Base-by-base conservation (phyloP, 2,329 filamentous ascomycete species). In the Colletotrichum lindemuthianum region DNA sequence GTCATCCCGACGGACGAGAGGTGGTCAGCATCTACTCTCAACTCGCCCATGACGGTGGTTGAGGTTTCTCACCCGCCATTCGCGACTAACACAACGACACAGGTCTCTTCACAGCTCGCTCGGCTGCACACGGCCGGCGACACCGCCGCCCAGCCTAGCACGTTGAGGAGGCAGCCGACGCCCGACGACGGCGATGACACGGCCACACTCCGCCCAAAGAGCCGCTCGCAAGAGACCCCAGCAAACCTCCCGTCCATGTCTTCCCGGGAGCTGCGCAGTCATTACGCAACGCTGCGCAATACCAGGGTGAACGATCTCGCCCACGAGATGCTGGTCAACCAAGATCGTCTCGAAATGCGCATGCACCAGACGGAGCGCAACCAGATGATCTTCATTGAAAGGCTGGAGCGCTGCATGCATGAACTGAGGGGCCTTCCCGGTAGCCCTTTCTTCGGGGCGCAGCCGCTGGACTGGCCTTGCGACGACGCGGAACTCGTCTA, bases 1-100 rank as follows among this genome's bases (percentile, higher is more conserved):
- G 68, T 80, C n/a, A 66, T 76, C 24, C 78, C 65, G 4, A 53
- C 45, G 12, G 65, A 61, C 11, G 65, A 68, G 47, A 57, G 65
- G 37, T 67, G 67, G 60, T 68, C 67, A 12, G 60, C 53, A 32
- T 65, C 67, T 3, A 65, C 67, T 10, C 53, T 65, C 33, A 60
- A 60, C 24, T 65, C 60, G 13, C 60, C 60, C 3, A 48, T 54
- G 36, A 61, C 61, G 1, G 56, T 60, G 11, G 33, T 60, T 9
- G 43, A 56, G 34, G 53, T 64, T 24, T 53, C 60, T 11, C 47
- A 59, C 15, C 56, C 41, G 6, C n/a, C 57, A 37, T 43, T 55
- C 24, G 13, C 34, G 12, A 43, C 37, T 32, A 45, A 10, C 52
- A 36, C 43, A 24, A 53, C 32, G 8, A 43, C n/a, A 10, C 45